Base-by-base conservation (phyloP, 371 early-diverging fungal genomes). In the Smittium culicis region DNA sequence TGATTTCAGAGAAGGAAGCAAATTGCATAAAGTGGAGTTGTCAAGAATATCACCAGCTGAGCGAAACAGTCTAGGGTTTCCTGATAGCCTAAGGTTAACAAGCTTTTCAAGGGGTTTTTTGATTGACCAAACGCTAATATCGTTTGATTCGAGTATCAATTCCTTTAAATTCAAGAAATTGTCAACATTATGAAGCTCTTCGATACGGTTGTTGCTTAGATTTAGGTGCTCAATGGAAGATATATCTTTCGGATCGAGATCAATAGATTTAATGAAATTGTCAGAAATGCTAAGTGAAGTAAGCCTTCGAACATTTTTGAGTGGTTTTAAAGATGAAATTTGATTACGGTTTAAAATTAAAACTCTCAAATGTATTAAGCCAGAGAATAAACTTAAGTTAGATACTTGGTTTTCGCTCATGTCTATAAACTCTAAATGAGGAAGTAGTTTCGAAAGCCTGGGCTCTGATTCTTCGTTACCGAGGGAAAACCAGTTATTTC, bases 401-500 rank as follows among this genome's bases (percentile, higher is more conserved):
- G 73, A 66, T n/a, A 76, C 73, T 35, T 76, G 75, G 55, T 76
- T 76, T 16, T 71, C 67, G 56, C 77, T 77, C 35, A 77, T 65
- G 28, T 76, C 77, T 35, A 76, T 67, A 29, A 71, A 66, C 58
- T 76, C 77, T 33, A 76, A 60, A 32, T 76, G 77, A 31, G 77
- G 77, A 66, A 76, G 72, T 68, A 70, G 69, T 35, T 72, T 69
- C 5, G 71, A 35, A 55, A 66, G n/a, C n/a, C 30, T 54, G 2
- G 25, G 24, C 2, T 55, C 45, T 66, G 14, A 35, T n/a, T 72
- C 77, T 17, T 60, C 29, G 8, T 64, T 33, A 59, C 69, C 68
- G 27, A 77, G 73, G 29, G 72, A 64, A 54, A 76, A 71, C 77
- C 77, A 76, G 66, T 76, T 76, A 17, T 76, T 72, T 55, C 73